Base-by-base conservation (phyloP, 441 rosid species). In the Brassica hybrid region DNA sequence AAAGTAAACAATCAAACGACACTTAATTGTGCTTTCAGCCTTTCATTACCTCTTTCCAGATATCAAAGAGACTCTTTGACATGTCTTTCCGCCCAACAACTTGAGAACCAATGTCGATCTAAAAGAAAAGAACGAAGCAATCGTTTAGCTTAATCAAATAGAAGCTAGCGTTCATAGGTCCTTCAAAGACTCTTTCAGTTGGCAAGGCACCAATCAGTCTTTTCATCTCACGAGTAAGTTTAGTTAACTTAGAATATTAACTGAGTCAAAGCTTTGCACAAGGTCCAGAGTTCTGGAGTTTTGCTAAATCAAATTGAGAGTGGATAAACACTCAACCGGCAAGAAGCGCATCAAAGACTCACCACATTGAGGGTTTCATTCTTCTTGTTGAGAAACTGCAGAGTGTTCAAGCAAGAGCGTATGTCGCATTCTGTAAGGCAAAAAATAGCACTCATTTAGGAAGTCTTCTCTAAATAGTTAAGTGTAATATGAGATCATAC, bases 21-120 rank as follows among this genome's bases (percentile, higher is more conserved):
- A 34, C 3, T 58, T 50, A 7, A 60, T 9, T 23, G 59, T 72
- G 27, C 38, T 67, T 54, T 23, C 34, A 32, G 67, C n/a, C n/a
- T n/a, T n/a, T n/a, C n/a, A n/a, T n/a, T 80, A 94, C 99, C 98
- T 94, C 99, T 85, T 91, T 96, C 99, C 98, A 96, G 81, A 96
- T 82, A 74, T 96, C 98, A 85, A 91, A 96, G 73, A 88, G 83
- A 86, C 88, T 88, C 84, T 86, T 90, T 72, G 95, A 92, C 79
- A 92, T 81, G 82, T 96, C 98, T 87, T 96, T 96, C 67, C 85
- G 87, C 72, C 98, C 98, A 83, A 94, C 89, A 78, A 94, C 93
- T 84, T 94, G 98, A 82, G 99, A 88, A 72, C 91, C 85, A 76
- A 96, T 86, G 74, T 90, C 95, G 80, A 88, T 75, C 98, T 96